Conservation (phyloP, 345 rosid genomes). For the Eucalyptus pumila region DNA sequence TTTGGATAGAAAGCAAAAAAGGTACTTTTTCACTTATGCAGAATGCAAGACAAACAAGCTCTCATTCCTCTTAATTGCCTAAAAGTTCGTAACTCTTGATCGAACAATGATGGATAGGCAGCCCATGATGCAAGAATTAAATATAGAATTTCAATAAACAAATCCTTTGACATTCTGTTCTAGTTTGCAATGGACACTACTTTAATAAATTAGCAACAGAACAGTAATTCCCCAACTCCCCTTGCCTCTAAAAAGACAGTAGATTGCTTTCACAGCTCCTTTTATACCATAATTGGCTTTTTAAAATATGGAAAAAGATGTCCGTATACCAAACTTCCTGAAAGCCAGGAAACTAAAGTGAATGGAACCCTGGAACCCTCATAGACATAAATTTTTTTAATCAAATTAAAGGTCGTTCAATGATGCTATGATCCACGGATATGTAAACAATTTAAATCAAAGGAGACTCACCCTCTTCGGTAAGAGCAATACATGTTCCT, state of each 20-base stretch:
- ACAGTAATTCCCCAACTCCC: background rate
- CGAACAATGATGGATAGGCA: background rate
- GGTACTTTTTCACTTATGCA: background rate
- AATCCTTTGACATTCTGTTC: background rate
- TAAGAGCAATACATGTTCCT: slow-evolving; percentile 41
- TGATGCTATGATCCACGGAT: background rate
- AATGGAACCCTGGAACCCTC: background rate
- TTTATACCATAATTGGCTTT: background rate
- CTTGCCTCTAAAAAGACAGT: background rate
- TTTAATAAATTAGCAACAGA: background rate
- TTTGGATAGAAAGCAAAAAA: background rate
- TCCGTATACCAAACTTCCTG: background rate
- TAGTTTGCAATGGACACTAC: background rate
- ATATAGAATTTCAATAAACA: background rate
- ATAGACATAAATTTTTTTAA: background rate
- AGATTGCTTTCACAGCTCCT: background rate
- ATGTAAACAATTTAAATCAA: background rate
- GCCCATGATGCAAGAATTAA: background rate
- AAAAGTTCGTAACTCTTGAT: background rate
- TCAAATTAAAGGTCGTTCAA: background rate
- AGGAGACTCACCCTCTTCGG: slow-evolving; percentile 22
- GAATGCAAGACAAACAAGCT: background rate
- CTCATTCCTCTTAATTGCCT: background rate
- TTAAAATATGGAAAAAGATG: background rate
- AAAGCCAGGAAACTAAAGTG: background rate